A percentile compares a stretch with the other conserved stretches of the same genome.
Conservation (phyloP, 306 rosid genomes). For the Nissolia schottii region DNA sequence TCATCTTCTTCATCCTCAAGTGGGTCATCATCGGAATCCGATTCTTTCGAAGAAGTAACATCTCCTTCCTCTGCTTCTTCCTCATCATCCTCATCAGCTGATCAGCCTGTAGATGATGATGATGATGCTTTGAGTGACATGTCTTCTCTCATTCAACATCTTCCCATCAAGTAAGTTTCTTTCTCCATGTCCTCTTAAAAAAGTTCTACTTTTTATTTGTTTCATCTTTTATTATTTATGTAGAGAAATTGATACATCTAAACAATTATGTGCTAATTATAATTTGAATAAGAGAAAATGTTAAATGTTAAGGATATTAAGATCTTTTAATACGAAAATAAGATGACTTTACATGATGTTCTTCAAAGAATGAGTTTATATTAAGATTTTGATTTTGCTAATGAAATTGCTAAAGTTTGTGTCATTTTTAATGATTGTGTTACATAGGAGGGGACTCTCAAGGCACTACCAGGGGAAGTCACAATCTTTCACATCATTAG, state of each 20-base stretch:
- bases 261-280: too few species aligned
- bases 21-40: constrained; percentile 30
- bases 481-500: constrained; percentile 43
- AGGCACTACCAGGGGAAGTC: constrained; percentile 44
- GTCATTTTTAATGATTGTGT: background rate
- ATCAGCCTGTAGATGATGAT: constrained; percentile 20
- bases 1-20: constrained; percentile 14
- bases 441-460: constrained; percentile 46
- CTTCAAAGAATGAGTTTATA: too few species aligned
- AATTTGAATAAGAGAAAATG: too few species aligned
- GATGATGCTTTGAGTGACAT: constrained; percentile 29
- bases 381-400: background rate
- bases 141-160: constrained; percentile 40
- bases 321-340: too few species aligned
- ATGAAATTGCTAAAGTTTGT: background rate
- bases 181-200: background rate
- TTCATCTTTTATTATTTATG: background rate
- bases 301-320: too few species aligned
- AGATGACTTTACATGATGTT: too few species aligned
- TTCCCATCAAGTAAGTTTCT: constrained; percentile 40
- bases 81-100: constrained; percentile 13
- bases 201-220: background rate
- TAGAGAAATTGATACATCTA: too few species aligned
- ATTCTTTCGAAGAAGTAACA: constrained; percentile 40
- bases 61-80: constrained; percentile 19